phyloP scores from a whole-genome alignment of 2,329 filamentous ascomycete genomes.

The Cercospora sp. region DNA sequence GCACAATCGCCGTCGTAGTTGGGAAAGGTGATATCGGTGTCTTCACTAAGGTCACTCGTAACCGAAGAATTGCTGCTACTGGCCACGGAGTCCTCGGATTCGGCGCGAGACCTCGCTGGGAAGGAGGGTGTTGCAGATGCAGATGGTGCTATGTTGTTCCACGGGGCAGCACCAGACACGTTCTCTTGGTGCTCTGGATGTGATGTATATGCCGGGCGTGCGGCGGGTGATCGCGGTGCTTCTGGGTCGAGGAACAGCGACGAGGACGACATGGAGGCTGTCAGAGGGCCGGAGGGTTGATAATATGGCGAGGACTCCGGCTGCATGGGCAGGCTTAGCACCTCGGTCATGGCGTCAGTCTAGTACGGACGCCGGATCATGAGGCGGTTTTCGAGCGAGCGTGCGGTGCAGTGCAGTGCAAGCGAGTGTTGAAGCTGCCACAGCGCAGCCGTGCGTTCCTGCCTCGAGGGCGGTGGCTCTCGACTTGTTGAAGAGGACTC shows the following conservation, averaged over 20 bases:
- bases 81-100: conserved; percentile 50
- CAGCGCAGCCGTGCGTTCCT: not conserved
- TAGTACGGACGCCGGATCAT: conserved; percentile 16
- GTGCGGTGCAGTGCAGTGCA: not conserved
- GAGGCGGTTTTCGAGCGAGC: not conserved
- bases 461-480: not conserved
- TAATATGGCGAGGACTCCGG: conserved; percentile 47
- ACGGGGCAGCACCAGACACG: conserved; percentile 34
- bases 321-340: conserved; percentile 43
- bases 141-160: conserved; percentile 29
- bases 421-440: not conserved
- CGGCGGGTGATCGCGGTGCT: conserved; percentile 31
- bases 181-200: conserved; percentile 39
- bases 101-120: conserved; percentile 48
- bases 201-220: conserved; percentile 39
- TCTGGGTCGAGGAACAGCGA: conserved; percentile 44
- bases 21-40: conserved; percentile 50
- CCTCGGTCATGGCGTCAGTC: conserved; percentile 45
- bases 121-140: conserved; percentile 37
- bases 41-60: conserved; percentile 55
- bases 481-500: not conserved
- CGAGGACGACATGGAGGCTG: conserved; percentile 45
- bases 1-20: conserved; percentile 41
- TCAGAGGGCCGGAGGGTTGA: conserved; percentile 43
- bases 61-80: conserved; percentile 58